Evolutionary conservation across 108 stramenopile genomes (phyloP), one percentile per base, ranked within the genome.

Genomic region (Nitzschia sp.): DNA sequence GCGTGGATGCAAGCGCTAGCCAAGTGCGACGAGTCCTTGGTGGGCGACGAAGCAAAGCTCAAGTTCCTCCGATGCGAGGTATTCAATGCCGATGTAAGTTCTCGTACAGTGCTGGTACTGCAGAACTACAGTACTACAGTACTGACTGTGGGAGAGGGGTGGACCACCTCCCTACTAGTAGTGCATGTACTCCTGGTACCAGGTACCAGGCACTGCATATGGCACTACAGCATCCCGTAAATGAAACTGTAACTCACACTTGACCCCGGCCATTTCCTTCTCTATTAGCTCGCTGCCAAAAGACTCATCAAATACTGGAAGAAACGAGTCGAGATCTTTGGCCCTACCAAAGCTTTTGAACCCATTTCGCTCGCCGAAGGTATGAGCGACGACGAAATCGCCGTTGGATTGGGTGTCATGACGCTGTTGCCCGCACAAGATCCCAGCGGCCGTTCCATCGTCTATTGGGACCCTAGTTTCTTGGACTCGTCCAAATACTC

Each of bases 21-120:
- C 35, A 82, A 78, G 64, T 85, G 80, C 48, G 72, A 81, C 25
- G 52, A 76, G 16, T n/a, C n/a, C n/a, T 30, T 79, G n/a, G 34
- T 76, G n/a, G 60, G 44, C 28, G 75, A 79, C 30, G 65, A 66
- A 44, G 78, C 77, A 53, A 76, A 80, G 33, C 76, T 89, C 28
- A 78, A 80, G 79, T 86, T 86, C 57, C 56, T 89, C 47, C 78
- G 88, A 23, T 86, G 81, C 53, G 85, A 86, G 47, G 66, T 80
- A 9, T 86, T 86, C 72, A 69, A 85, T 73, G 77, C 55, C 2
- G 75, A 81, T 67, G 78, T 81, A 53, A 65, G 74, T 75, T 15
- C 32, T 1, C 6, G 38, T 41, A 13, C 13, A 6, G 38, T 9
- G 13, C 38, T 41, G 9, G 9, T 41, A 41, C 13, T 13, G 38